A percentile compares a stretch with the other conserved stretches of the same genome.
phyloP scores from a whole-genome alignment of 495 filamentous ascomycete genomes.

The Aspergillus cavernicola region DNA sequence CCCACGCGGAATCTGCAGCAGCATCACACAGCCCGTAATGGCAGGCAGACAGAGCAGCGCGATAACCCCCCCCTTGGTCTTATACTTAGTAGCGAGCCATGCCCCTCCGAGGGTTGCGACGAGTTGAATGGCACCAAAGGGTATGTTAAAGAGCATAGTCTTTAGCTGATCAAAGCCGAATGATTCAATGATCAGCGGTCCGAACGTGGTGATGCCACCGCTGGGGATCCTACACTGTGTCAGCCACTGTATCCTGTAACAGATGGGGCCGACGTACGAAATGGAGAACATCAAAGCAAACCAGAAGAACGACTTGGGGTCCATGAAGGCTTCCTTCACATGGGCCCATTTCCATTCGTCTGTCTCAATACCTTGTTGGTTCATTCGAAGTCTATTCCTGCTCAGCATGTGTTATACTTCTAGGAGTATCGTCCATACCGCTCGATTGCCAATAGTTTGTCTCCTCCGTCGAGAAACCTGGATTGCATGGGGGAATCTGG shows the following conservation, averaged over 20 bases:
- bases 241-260: conserved; percentile 13
- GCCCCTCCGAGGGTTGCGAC: conserved; percentile 56
- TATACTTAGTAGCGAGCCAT: conserved; percentile 48
- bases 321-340: conserved; percentile 56
- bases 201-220: conserved; percentile 60
- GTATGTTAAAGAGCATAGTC: conserved; percentile 63
- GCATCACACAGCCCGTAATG: conserved; percentile 52
- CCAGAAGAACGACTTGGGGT: conserved; percentile 67
- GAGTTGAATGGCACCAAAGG: conserved; percentile 59
- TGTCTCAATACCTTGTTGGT: conserved; percentile 57
- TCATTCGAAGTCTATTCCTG: conserved; percentile 50
- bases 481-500: conserved; percentile 58
- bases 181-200: conserved; percentile 58
- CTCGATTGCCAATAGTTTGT: conserved; percentile 60
- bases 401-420: background rate
- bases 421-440: conserved; percentile 23
- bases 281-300: conserved; percentile 55
- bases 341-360: conserved; percentile 61
- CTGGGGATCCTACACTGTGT: conserved; percentile 49
- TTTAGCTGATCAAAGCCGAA: conserved; percentile 59
- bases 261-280: conserved; percentile 28
- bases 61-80: conserved; percentile 56
- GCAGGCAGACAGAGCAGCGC: conserved; percentile 53
- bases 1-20: conserved; percentile 47
- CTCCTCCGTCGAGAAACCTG: conserved; percentile 54